These are phyloP conservation scores for Capsella rubella DNA, from an alignment of 441 rosid genomes.

Conservation along the genomic window DNA sequence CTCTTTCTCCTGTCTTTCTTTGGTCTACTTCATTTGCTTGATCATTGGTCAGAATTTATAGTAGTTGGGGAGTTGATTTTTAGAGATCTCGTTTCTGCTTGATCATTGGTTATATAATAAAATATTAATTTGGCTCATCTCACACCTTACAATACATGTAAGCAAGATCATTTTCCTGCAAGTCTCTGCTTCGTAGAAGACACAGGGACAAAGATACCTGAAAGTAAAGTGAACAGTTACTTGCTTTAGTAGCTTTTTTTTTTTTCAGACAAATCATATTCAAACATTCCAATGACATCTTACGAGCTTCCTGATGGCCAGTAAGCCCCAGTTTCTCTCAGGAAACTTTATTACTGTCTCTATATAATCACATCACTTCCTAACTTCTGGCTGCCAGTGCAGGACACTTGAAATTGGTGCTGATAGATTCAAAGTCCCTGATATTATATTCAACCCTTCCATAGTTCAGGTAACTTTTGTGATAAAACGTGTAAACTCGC, in stretches of 20 bases:
- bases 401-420: conserved; percentile 97
- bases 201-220: background rate
- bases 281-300: conserved; percentile 94
- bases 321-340: conserved; percentile 54
- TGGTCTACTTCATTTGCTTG: background rate
- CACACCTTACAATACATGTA: background rate
- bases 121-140: background rate
- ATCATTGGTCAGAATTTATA: background rate
- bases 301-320: conserved; percentile 99
- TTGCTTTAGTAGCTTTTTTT: conserved; percentile 16
- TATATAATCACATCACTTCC: background rate
- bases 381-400: conserved; percentile 34
- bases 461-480: conserved; percentile 64
- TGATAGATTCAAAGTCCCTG: conserved; percentile 94
- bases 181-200: background rate
- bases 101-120: background rate
- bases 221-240: background rate
- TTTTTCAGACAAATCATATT: conserved; percentile 72
- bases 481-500: background rate
- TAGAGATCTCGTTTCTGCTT: background rate
- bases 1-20: conserved; percentile 21
- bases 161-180: background rate
- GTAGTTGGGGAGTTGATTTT: background rate
- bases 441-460: conserved; percentile 84
- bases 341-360: background rate